Conservation (phyloP, 2,329 filamentous ascomycete species). For the Drechslerella dactyloides region DNA sequence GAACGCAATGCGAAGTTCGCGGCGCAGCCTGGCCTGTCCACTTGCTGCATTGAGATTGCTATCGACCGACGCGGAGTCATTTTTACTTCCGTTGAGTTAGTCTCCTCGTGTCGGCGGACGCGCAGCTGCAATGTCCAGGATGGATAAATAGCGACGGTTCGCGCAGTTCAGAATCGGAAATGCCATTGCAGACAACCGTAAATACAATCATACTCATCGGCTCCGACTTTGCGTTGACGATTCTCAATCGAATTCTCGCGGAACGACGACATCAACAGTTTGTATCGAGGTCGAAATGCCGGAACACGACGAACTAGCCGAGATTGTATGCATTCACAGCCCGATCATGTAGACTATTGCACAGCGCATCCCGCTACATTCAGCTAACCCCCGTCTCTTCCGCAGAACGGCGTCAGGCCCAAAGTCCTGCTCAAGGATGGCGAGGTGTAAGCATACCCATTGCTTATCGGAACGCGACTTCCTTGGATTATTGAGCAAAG, state of each 20-base stretch:
- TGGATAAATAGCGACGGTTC: constrained; percentile 23
- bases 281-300: constrained; percentile 16
- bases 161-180: neutral
- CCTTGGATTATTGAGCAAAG: neutral
- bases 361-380: neutral
- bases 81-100: neutral
- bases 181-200: neutral
- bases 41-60: constrained; percentile 17
- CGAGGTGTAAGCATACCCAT: constrained; percentile 25
- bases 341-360: neutral
- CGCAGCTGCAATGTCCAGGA: neutral
- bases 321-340: constrained; percentile 49
- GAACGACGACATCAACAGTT: neutral
- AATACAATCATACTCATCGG: neutral
- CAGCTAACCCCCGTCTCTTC: constrained; percentile 3
- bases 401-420: constrained; percentile 52
- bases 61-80: constrained; percentile 15
- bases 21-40: neutral
- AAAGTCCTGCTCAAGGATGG: constrained; percentile 51
- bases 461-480: no score
- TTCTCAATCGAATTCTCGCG: neutral
- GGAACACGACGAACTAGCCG: constrained; percentile 45
- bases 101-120: constrained; percentile 1
- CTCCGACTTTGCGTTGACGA: neutral
- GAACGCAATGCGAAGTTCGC: neutral